Conservation (phyloP, 352 stramenopile species). For the Phytophthora cajani region DNA sequence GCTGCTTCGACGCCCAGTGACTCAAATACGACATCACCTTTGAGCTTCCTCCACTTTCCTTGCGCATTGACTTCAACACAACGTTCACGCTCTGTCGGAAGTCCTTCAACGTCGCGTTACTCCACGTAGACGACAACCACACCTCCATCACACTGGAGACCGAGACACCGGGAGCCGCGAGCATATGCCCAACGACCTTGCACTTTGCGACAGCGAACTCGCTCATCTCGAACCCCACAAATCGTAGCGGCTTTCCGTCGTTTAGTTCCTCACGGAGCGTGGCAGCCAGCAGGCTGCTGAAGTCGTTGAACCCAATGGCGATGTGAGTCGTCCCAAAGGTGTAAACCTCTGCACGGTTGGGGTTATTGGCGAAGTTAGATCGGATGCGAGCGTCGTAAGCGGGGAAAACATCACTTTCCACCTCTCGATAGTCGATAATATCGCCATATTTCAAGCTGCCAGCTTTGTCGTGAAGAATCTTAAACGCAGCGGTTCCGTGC, state of each 20-base stretch:
- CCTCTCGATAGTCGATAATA: constrained; percentile 25
- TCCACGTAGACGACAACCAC: constrained; percentile 42
- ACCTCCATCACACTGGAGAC: constrained; percentile 38
- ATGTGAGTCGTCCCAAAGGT: constrained; percentile 32
- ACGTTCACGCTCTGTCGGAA: constrained; percentile 21
- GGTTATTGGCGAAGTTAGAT: constrained; percentile 29
- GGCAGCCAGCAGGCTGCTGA: constrained; percentile 26
- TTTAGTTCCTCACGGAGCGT: constrained; percentile 10
- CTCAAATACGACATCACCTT: constrained; percentile 35
- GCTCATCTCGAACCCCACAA: constrained; percentile 41
- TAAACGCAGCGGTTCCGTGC: constrained; percentile 28
- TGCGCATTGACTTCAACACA: constrained; percentile 7
- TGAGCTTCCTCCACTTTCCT: constrained; percentile 16
- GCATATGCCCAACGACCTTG: constrained; percentile 37
- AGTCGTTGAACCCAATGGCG: constrained; percentile 35
- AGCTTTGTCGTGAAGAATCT: constrained; percentile 9
- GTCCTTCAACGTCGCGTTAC: constrained; percentile 19
- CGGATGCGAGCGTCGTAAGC: constrained; percentile 19
- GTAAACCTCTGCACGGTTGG: constrained; percentile 19
- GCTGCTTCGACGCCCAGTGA: constrained; percentile 24
- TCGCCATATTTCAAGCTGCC: constrained; percentile 13
- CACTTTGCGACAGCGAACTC: constrained; percentile 37
- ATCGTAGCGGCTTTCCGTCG: constrained; percentile 11
- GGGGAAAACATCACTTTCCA: neutral
- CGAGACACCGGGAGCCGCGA: constrained; percentile 10